phyloP scores from a whole-genome alignment of 2,329 filamentous ascomycete species.

The Aspergillus niger region DNA sequence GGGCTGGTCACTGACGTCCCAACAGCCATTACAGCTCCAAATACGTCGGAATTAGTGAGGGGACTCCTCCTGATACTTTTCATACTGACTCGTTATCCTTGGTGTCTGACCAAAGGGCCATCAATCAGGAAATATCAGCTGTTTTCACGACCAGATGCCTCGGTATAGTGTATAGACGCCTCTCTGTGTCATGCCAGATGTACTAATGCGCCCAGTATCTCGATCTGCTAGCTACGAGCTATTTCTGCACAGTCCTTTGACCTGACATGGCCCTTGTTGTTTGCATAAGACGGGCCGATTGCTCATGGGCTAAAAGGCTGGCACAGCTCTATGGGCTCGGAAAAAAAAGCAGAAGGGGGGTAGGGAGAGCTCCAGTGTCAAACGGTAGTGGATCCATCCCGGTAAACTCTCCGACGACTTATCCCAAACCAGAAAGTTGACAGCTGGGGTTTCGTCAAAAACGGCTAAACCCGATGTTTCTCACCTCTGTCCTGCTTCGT shows the following conservation, averaged over 20 bases:
- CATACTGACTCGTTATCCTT: background rate
- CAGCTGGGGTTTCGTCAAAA: slow-evolving; percentile 29
- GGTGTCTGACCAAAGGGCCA: background rate
- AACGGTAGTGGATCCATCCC: slow-evolving; percentile 20
- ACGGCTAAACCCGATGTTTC: slow-evolving; percentile 10
- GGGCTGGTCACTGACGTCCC: background rate
- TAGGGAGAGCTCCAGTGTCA: background rate
- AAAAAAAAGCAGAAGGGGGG: background rate
- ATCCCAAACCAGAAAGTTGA: slow-evolving; percentile 32
- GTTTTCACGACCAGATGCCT: background rate
- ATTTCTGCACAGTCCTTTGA: background rate
- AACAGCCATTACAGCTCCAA: background rate
- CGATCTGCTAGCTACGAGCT: background rate
- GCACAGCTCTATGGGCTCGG: background rate
- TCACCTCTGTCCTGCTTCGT: slow-evolving; percentile 3
- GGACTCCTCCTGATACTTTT: background rate
- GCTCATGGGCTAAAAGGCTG: background rate
- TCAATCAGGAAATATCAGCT: no score
- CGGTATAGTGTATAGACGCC: no score
- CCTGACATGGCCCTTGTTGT: background rate
- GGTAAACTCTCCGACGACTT: slow-evolving; percentile 35
- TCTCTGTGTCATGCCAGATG: no score
- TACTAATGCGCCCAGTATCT: background rate
- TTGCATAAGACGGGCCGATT: background rate
- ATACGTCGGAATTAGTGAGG: background rate